Base-by-base conservation (phyloP, 768 basidiomycete species). In the Candolleomyces eurysporus region DNA sequence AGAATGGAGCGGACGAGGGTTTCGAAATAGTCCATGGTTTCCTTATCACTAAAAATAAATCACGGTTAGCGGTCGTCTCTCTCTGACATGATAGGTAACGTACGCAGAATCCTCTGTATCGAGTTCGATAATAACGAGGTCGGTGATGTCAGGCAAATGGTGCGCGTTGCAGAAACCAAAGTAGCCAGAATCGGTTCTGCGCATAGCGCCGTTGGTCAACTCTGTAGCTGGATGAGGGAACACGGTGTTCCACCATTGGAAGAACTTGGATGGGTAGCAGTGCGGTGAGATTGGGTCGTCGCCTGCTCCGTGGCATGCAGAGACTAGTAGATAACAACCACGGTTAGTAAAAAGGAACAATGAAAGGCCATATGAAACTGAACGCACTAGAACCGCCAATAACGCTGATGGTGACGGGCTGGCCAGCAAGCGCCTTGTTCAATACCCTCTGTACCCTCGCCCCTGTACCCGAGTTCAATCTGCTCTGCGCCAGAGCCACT, bases 171-270 rank as follows among this genome's bases (percentile, higher is more conserved):
- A 99, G 77, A 88, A 98, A 9, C 90, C 91, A 79, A 96, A 99
- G 77, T 99, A 99, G 11, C 88, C 90, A 0, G 95, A 94, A 74
- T 91, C 90, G 21, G 96, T 95, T 54, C 88, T 87, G 16, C 94
- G 84, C 84, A 96, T 91, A 4, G 96, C 96, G 40, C 96, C 96
- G 73, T 99, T 99, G 30, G 96, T 99, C 66, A 99, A 84, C 72
- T 98, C 96, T 11, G 96, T 94, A 2, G 95, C 96, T 0, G 96
- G 96, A 73, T 99, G 94, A 0, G 96, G 97, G 76, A 99, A 99
- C n/a, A 98, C 85, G 58, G 81, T 83, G 75, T 96, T 94, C 92
- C 96, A 97, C 96, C 97, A 99, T 55, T 89, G 80, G 79, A 98
- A 98, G 78, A 98, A 92, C 57, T 86, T 86, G n/a, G 91, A 88